phyloP scores from a whole-genome alignment of 495 filamentous ascomycete genomes.

The Neurospora sp. region DNA sequence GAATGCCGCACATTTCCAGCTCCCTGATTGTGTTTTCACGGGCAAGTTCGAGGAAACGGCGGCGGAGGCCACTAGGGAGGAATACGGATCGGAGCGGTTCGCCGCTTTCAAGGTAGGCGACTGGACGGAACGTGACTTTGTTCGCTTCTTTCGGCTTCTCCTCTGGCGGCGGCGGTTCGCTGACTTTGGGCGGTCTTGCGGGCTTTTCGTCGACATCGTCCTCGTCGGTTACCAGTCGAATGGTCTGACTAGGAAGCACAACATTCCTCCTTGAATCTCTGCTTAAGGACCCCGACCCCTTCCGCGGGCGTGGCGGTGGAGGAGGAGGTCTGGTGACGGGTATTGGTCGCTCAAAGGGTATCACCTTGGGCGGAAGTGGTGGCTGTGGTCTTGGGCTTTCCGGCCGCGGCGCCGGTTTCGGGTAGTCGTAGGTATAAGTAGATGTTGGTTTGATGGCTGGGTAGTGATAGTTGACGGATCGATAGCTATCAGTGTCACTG shows the following conservation, averaged over 20 bases:
- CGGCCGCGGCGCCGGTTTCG: conserved; percentile 2
- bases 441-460: conserved; percentile 37
- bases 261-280: neutral
- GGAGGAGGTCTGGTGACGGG: neutral
- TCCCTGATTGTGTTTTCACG: conserved; percentile 65
- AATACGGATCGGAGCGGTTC: conserved; percentile 78
- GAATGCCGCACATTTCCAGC: conserved; percentile 87
- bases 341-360: neutral
- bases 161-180: conserved; percentile 12
- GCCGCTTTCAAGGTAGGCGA: conserved; percentile 81
- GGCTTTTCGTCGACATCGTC: neutral
- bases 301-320: conserved; percentile 14
- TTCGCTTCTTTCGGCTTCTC: conserved; percentile 18
- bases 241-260: neutral
- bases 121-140: conserved; percentile 62
- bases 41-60: conserved; percentile 60
- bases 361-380: conserved; percentile 36
- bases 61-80: conserved; percentile 64
- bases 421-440: conserved; percentile 30
- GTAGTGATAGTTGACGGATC: conserved; percentile 31
- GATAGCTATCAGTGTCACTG: neutral
- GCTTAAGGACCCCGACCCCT: conserved; percentile 6
- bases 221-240: neutral
- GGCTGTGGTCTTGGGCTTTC: conserved; percentile 20
- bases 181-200: neutral